These are phyloP conservation scores for Colletotrichum tropicale DNA, from an alignment of 2,329 filamentous ascomycete genomes.

Conservation along the genomic window DNA sequence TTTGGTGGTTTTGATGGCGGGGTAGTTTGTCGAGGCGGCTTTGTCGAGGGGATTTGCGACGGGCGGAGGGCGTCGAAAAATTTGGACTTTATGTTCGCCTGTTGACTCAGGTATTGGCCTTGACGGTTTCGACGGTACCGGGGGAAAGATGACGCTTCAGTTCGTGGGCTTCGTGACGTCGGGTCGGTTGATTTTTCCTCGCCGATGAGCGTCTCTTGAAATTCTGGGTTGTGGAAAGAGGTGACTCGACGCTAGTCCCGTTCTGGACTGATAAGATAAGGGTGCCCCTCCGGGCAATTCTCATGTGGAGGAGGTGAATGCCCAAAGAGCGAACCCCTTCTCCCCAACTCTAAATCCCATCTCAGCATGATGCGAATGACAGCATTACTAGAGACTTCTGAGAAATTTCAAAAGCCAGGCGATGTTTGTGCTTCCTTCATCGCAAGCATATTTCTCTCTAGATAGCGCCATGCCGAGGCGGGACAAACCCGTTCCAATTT, in stretches of 20 bases:
- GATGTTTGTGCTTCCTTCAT: background rate
- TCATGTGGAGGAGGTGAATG: constrained; percentile 12
- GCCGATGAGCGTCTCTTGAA: constrained; percentile 41
- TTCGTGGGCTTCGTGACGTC: constrained; percentile 21
- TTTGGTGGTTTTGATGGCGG: constrained; percentile 26
- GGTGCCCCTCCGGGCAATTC: constrained; percentile 16
- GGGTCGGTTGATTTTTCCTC: constrained; percentile 34
- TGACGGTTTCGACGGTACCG: background rate
- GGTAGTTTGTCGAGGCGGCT: constrained; percentile 30
- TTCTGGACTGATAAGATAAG: constrained; percentile 35
- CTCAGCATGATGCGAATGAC: background rate
- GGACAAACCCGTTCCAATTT: background rate
- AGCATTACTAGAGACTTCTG: background rate
- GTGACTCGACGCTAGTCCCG: constrained; percentile 44
- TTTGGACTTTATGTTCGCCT: background rate
- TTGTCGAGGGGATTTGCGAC: constrained; percentile 13
- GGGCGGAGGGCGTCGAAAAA: constrained; percentile 6
- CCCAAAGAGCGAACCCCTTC: background rate
- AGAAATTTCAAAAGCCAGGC: background rate
- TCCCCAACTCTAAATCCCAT: background rate
- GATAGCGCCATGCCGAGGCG: background rate
- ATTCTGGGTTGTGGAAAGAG: constrained; percentile 38
- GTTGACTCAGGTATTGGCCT: background rate
- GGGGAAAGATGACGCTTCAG: constrained; percentile 7
- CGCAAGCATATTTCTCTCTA: background rate